Base-by-base conservation (phyloP, 768 basidiomycete species). In the Ramaria sp. region DNA sequence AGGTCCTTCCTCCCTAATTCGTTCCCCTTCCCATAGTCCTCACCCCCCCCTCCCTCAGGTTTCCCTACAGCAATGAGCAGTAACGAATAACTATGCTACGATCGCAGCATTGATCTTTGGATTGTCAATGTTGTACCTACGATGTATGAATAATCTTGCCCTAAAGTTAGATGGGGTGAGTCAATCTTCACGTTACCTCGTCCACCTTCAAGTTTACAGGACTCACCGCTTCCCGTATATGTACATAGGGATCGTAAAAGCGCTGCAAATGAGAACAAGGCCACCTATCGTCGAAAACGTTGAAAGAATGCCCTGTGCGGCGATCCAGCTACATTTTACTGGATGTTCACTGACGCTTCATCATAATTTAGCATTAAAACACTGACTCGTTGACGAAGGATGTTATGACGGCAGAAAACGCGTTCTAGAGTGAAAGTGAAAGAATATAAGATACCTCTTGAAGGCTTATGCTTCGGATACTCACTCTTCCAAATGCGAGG, bases 401-500 rank as follows among this genome's bases (percentile, higher is more conserved):
- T 2, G 53, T 48, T 7, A 55, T 45, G 32, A 52, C 39, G 12
- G 51, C 38, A 27, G 51, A 52, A 39, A 52, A 52, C 13, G 42
- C 38, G 25, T 52, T 52, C 51, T 52, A 24, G 5, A 28, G 13
- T 5, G n/a, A n/a, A n/a, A n/a, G n/a, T n/a, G 1, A 34, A 32
- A 44, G 22, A 3, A 36, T 10, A 18, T 55, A 9, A 44, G 28
- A 18, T n/a, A n/a, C 16, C 15, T 20, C 8, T 34, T 1, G 41
- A 8, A 16, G 32, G n/a, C 2, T 27, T 20, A 9, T 15, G 6
- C 9, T 28, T n/a, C 27, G 48, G 50, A 30, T 16, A 47, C 37
- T 52, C 32, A 55, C 53, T 28, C 47, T 55, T 3, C 53, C 53
- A 55, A 59, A 60, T 32, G 55, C 53, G 15, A 61, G 53, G 8